Percentiles rank a stretch among this genome's conserved stretches.
Conservation (phyloP, 1,284 basidiomycete species). For the Apiotrichum akiyoshidainum region DNA sequence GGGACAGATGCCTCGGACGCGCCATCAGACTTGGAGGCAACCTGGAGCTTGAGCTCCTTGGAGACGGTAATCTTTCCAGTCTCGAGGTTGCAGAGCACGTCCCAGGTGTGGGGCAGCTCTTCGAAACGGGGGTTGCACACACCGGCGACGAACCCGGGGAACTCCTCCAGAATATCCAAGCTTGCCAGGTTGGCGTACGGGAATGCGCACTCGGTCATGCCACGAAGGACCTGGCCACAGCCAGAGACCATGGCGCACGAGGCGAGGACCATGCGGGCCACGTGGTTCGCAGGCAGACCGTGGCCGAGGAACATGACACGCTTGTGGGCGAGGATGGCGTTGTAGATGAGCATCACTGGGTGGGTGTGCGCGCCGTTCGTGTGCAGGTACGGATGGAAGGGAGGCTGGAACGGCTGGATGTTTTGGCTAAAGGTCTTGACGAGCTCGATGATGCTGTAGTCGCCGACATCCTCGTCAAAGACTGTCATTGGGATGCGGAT, state of each 20-base stretch:
- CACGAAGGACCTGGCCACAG: slow-evolving; percentile 75
- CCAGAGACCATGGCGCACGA: slow-evolving; percentile 89
- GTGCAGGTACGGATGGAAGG: slow-evolving; percentile 85
- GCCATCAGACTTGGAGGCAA: background rate
- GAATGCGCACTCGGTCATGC: slow-evolving; percentile 83
- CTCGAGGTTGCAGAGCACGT: slow-evolving; percentile 85
- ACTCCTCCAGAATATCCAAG: slow-evolving; percentile 80
- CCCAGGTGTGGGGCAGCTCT: slow-evolving; percentile 74
- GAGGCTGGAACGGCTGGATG: slow-evolving; percentile 62
- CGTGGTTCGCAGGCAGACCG: slow-evolving; percentile 76
- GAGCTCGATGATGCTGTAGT: slow-evolving; percentile 91
- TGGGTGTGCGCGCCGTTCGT: slow-evolving; percentile 86
- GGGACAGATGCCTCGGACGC: background rate
- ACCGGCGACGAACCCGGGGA: slow-evolving; percentile 88
- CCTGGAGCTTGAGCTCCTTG: slow-evolving; percentile 52
- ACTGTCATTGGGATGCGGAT: slow-evolving; percentile 81
- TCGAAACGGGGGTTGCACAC: slow-evolving; percentile 97
- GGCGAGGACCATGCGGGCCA: slow-evolving; percentile 84
- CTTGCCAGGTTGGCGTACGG: slow-evolving; percentile 89
- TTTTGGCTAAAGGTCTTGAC: slow-evolving; percentile 80
- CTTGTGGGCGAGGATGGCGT: slow-evolving; percentile 88
- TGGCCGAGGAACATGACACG: slow-evolving; percentile 91
- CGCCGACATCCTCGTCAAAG: slow-evolving; percentile 91
- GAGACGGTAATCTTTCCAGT: slow-evolving; percentile 78
- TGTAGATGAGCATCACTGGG: slow-evolving; percentile 90